Evolutionary conservation across 192 early-diverging fungal species (phyloP), one percentile per base, ranked within the genome.

Genomic region (Helicostylum pulchrum): DNA sequence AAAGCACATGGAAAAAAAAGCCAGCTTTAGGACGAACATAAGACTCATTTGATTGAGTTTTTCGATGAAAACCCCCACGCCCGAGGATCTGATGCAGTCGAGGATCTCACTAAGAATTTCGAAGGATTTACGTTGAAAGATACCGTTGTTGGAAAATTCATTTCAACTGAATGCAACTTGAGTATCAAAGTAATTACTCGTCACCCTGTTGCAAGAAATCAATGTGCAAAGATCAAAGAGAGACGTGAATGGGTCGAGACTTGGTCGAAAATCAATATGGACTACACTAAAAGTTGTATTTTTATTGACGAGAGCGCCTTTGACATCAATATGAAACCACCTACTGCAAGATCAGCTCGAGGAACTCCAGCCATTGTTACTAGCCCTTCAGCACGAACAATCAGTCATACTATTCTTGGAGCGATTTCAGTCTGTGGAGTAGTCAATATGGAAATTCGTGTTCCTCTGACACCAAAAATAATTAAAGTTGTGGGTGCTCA

Each of bases 281-380:
- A 56, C 34, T 56, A 56, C 34, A 31, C 34, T n/a, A 36, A 36
- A 45, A 53, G 53, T 26, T 64, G 62, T 53, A 46, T 64, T 51
- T 62, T 51, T 21, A 20, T 64, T 64, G 62, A 53, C 11, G 62
- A 64, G 42, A 31, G 46, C 12, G 62, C n/a, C 7, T 64, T 53
- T 53, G 15, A 64, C 45, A 60, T 60, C 30, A 61, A 61, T 30
- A 61, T 61, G 47, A 61, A 32, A 64, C 49, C 44, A 42, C 15
- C n/a, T 26, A 43, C 20, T 23, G 62, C 36, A 30, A 34, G 62
- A 20, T 53, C 50, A 15, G 20, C 23, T 14, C 43, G 47, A 53
- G 36, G 62, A 11, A 52, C 36, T 4, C 62, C 62, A 12, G 50
- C 62, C 21, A 43, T 44, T 14, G 51, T 42, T 26, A 64, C 51